Evolutionary conservation across 2,329 filamentous ascomycete genomes (phyloP), one percentile per base, ranked within the genome.

Genomic region (Phialophora macrospora): DNA sequence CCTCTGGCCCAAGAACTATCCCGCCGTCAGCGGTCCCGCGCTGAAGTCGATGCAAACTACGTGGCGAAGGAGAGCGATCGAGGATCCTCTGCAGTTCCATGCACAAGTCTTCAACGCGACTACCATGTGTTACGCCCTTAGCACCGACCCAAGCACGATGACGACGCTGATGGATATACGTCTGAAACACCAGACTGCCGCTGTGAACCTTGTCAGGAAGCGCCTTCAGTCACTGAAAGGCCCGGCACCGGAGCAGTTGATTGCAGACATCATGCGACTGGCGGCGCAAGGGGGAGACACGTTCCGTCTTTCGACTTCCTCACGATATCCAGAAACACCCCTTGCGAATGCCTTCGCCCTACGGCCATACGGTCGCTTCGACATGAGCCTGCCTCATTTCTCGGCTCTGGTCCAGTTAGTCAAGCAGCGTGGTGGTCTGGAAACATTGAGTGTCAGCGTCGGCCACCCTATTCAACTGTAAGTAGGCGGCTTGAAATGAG

Each of bases 1-100:
- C 3, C 55, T 57, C 32, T 57, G 55, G 55, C 55, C 55, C n/a
- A 38, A 44, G 32, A 57, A 57, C 22, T 57, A 38, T n/a, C 55
- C 55, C 20, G 32, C 55, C n/a, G 34, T 57, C 20, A 41, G 14
- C 28, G 32, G n/a, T 8, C 2, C 7, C 8, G 30, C 55, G 11
- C 32, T 57, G 55, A 26, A 24, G 12, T 57, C 55, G 11, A 57
- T 38, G 30, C 55, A 28, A 44, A n/a, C 22, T 32, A 38, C 34
- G 9, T 57, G 55, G 55, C 30, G 34, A 7, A 38, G 55, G 34
- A 57, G 30, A 57, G 55, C 55, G 34, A n/a, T 57, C 9, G 30
- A 57, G 34, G 30, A 38, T 44, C 30, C 11, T 17, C 55, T 57
- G 7, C 30, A 38, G 14, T 57, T 57, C 22, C 55, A 57, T 44